Percentiles rank a stretch among this genome's conserved stretches.
These are phyloP conservation scores for Neoascochyta sp. DNA, from an alignment of 2,329 filamentous ascomycete genomes.

Conservation along the genomic window DNA sequence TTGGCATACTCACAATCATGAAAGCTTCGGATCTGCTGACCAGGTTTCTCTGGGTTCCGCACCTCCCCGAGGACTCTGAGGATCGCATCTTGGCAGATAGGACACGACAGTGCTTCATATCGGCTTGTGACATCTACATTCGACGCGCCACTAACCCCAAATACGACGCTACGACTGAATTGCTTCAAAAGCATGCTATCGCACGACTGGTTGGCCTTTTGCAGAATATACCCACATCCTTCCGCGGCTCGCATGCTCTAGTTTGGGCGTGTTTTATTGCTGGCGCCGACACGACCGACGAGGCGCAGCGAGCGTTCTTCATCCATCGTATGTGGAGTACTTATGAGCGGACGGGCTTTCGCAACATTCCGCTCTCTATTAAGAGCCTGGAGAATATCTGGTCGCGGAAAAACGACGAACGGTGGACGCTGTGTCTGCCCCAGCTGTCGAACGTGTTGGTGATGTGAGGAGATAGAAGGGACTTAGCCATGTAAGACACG, in stretches of 20 bases:
- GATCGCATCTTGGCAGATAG: conserved; percentile 7
- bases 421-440: conserved; percentile 10
- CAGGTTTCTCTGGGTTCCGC: conserved; percentile 9
- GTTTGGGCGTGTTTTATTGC: conserved; percentile 22
- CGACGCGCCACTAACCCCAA: conserved; percentile 8
- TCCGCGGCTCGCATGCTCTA: conserved; percentile 14
- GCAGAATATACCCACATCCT: conserved; percentile 7
- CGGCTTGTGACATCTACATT: conserved; percentile 13
- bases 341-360: conserved; percentile 14
- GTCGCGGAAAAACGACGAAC: conserved; percentile 4
- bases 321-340: conserved; percentile 11
- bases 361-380: conserved; percentile 16
- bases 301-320: conserved; percentile 12
- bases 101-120: conserved; percentile 13
- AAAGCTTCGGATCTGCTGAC: conserved; percentile 9
- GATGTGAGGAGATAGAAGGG: conserved; percentile 12
- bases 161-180: conserved; percentile 1
- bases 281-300: conserved; percentile 13
- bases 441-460: conserved; percentile 13
- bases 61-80: conserved; percentile 7
- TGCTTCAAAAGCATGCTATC: conserved; percentile 4
- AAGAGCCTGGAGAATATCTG: conserved; percentile 12
- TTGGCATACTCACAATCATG: conserved; percentile 8
- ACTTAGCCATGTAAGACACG: too few species aligned
- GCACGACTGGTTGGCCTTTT: conserved; percentile 9